Percentiles rank a stretch among this genome's conserved stretches.
Conservation (phyloP, 2,329 filamentous ascomycete genomes). For the Aspergillus viridinutans region DNA sequence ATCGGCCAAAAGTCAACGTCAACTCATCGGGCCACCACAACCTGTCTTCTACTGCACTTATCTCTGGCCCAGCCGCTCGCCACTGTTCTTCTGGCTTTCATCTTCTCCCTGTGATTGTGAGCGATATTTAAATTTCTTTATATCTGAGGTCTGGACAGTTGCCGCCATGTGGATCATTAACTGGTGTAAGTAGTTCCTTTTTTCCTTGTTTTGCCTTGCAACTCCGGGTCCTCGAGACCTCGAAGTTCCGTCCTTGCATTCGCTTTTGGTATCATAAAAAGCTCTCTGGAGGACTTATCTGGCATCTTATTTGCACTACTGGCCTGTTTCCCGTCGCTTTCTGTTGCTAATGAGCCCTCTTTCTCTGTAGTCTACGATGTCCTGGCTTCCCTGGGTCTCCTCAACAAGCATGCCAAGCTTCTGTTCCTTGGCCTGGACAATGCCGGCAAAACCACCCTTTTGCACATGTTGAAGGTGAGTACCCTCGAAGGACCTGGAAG, state of each 20-base stretch:
- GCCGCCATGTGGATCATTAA: constrained; percentile 82
- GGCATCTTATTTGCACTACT: neutral
- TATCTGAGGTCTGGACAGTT: constrained; percentile 7
- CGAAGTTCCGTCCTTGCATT: neutral
- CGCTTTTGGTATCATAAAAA: neutral
- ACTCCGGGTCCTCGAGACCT: neutral
- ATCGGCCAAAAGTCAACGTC: constrained; percentile 19
- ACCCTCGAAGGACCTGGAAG: neutral
- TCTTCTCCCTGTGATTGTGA: neutral
- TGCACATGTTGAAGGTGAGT: constrained; percentile 91
- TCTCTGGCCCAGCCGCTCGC: constrained; percentile 14
- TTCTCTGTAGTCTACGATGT: constrained; percentile 71
- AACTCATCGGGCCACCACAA: constrained; percentile 17
- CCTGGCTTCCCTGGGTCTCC: constrained; percentile 77
- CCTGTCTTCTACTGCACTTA: constrained; percentile 27
- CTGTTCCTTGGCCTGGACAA: constrained; percentile 92
- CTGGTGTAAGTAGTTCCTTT: constrained; percentile 67
- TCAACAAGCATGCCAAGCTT: constrained; percentile 95
- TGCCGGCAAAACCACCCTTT: constrained; percentile 86
- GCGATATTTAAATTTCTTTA: constrained; percentile 7
- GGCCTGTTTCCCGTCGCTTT: neutral
- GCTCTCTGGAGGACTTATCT: neutral
- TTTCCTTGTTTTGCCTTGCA: constrained; percentile 7
- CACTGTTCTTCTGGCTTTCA: constrained; percentile 12
- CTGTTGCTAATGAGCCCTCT: neutral